Percentiles rank a stretch among this genome's conserved stretches.
Evolutionary conservation across 805 yeast genomes (phyloP).

Genomic region (Pichia kluyveri): DNA sequence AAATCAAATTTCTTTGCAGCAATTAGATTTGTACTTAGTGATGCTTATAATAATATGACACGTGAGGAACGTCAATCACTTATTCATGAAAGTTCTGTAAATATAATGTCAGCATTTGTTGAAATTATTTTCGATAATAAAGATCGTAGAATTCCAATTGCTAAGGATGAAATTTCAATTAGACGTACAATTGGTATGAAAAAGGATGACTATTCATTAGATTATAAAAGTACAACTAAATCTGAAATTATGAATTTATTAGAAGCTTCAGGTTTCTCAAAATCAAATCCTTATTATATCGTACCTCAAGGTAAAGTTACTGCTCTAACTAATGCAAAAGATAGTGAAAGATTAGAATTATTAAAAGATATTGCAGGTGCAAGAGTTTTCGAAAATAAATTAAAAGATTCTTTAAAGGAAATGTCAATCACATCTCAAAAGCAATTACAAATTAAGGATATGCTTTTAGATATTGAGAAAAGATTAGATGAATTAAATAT

Average conservation of each 20-base stretch:
- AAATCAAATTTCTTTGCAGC: conserved; percentile 95
- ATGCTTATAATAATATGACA: conserved; percentile 76
- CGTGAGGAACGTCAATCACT: conserved; percentile 81
- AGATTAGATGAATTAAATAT: conserved; percentile 70
- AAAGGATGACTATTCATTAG: conserved; percentile 83
- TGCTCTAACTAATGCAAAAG: conserved; percentile 80
- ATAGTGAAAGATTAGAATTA: conserved; percentile 65
- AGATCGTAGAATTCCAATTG: conserved; percentile 65
- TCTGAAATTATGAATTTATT: conserved; percentile 72
- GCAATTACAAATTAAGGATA: conserved; percentile 63
- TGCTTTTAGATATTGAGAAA: conserved; percentile 58
- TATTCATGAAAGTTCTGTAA: conserved; percentile 84
- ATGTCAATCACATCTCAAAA: conserved; percentile 67
- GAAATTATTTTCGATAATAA: conserved; percentile 80
- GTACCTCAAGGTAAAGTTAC: conserved; percentile 96
- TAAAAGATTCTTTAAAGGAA: conserved; percentile 70
- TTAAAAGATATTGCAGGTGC: conserved; percentile 95
- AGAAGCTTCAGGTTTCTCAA: conserved; percentile 88
- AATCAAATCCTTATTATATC: conserved; percentile 86
- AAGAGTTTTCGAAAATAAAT: conserved; percentile 73
- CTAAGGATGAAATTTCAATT: conserved; percentile 59
- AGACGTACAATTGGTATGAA: conserved; percentile 90
- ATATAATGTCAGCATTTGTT: conserved; percentile 87
- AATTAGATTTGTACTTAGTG: conserved; percentile 82
- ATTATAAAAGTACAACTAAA: conserved; percentile 69